Base-by-base conservation (phyloP, 768 basidiomycete genomes). In the Mycena indigotica region DNA sequence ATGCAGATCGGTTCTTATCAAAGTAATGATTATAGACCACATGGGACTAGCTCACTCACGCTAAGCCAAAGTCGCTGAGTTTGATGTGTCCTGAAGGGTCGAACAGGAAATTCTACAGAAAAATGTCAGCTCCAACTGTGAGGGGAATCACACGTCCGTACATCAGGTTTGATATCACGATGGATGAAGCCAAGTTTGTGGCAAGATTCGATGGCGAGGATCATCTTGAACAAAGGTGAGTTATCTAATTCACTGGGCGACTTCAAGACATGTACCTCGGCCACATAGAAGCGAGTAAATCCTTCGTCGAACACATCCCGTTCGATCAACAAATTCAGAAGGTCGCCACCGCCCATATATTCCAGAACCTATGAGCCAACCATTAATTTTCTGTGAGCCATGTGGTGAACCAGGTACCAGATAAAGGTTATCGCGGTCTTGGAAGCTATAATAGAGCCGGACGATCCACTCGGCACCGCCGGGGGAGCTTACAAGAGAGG, bases 161-260 rank as follows among this genome's bases (percentile, higher is more conserved):
- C 89, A 74, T 95, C 92, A 66, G 94, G 91, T 74, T 97, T 95
- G 75, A 98, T 95, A 77, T 99, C 96, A 60, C 96, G 85, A 77
- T 98, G 96, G 67, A 98, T 97, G 76, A 95, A 98, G 10, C 95
- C 95, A 66, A 91, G 87, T 70, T 87, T 88, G 75, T 97, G 95
- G 71, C 93, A 95, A 60, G 88, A 89, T 71, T 95, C 90, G 60
- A 98, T 88, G 28, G 93, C 93, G 19, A 98, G 83, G 57, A 98
- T 80, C 95, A 97, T 97, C 92, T 93, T 69, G 24, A 25, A 13
- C 50, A 55, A 55, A 46, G 55, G 57, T 61, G 61, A 52, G n/a
- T n/a, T n/a, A n/a, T n/a, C n/a, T n/a, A n/a, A n/a, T n/a, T n/a
- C n/a, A 53, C 48, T 63, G 56, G 58, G 62, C 59, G 38, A 19